Conservation (phyloP, 2,329 filamentous ascomycete genomes). For the Drechslera avenae region DNA sequence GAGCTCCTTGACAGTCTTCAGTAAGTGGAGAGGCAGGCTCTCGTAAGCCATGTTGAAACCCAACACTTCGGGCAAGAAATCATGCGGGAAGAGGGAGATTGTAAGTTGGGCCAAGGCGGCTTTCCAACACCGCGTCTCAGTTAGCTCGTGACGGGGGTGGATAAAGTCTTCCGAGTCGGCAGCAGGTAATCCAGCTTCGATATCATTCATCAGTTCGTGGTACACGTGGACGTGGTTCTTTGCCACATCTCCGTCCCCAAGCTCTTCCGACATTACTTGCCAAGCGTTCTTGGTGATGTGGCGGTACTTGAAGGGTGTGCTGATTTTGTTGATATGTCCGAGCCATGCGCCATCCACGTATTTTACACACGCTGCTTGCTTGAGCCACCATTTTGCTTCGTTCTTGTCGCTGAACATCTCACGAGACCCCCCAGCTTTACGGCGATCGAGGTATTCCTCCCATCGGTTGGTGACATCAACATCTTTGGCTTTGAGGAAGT, state of each 20-base stretch:
- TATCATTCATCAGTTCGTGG: conserved; percentile 38
- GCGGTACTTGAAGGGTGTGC: conserved; percentile 50
- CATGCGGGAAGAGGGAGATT: conserved; percentile 55
- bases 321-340: conserved; percentile 53
- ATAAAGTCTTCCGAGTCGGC: conserved; percentile 41
- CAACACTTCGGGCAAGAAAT: conserved; percentile 58
- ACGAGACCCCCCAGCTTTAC: conserved; percentile 40
- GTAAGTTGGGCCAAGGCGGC: conserved; percentile 54
- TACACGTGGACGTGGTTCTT: conserved; percentile 55
- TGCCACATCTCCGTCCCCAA: conserved; percentile 55
- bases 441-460: conserved; percentile 44
- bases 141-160: conserved; percentile 26
- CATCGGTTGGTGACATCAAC: conserved; percentile 38
- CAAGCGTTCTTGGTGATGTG: conserved; percentile 52
- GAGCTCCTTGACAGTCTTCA: conserved; percentile 53
- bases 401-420: conserved; percentile 47
- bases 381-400: conserved; percentile 51
- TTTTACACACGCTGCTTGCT: conserved; percentile 52
- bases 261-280: conserved; percentile 58
- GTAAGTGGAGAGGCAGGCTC: conserved; percentile 47
- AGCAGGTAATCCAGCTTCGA: conserved; percentile 41
- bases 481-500: conserved; percentile 44
- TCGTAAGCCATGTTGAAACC: conserved; percentile 60
- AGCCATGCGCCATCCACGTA: conserved; percentile 59
- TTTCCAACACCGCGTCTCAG: conserved; percentile 49